Percentiles rank a stretch among this genome's conserved stretches.
phyloP scores from a whole-genome alignment of 2,329 filamentous ascomycete species.

The Clarireedia sp. region DNA sequence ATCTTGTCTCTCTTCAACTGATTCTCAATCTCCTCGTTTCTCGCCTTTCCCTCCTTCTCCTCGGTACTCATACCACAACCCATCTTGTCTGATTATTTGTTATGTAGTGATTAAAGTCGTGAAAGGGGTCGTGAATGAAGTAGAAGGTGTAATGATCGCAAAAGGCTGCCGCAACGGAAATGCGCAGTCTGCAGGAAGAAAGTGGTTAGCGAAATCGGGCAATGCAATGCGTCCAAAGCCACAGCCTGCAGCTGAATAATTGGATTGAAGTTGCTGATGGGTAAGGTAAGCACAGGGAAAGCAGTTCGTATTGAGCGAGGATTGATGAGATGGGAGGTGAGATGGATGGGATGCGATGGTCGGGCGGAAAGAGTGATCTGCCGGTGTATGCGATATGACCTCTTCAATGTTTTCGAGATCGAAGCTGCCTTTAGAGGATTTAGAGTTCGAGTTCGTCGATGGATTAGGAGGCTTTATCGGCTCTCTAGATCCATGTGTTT shows the following conservation, averaged over 20 bases:
- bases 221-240: background rate
- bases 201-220: constrained; percentile 3
- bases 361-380: background rate
- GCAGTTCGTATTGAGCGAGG: background rate
- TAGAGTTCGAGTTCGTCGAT: background rate
- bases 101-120: constrained; percentile 4
- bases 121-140: background rate
- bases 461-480: background rate
- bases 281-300: background rate
- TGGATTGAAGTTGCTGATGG: background rate
- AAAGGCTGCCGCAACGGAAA: constrained; percentile 36
- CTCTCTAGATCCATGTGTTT: background rate
- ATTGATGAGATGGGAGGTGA: background rate
- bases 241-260: background rate
- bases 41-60: constrained; percentile 99
- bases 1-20: constrained; percentile 97
- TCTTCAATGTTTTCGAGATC: background rate
- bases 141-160: constrained; percentile 5
- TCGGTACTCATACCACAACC: constrained; percentile 99
- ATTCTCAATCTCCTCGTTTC: constrained; percentile 99
- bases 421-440: background rate
- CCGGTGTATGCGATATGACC: background rate
- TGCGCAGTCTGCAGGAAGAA: constrained; percentile 48
- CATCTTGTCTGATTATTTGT: constrained; percentile 58
- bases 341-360: background rate